Conservation (phyloP, 352 stramenopile genomes). For the Globisporangium perplexum region DNA sequence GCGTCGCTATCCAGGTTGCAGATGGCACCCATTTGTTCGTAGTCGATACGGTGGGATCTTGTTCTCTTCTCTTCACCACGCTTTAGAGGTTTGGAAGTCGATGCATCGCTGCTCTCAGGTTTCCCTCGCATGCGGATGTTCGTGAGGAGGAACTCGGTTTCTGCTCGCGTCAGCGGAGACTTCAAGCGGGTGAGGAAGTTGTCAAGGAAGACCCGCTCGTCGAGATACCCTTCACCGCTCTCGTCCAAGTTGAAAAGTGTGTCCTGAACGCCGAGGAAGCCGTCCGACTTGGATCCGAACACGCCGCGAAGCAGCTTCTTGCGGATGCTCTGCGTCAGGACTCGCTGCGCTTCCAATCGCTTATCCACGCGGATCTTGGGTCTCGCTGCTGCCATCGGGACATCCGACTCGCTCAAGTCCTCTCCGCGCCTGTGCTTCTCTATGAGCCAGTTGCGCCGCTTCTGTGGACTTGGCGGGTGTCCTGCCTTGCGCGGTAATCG, state of each 20-base stretch:
- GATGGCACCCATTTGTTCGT: conserved; percentile 41
- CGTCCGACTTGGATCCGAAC: conserved; percentile 20
- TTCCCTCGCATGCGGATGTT: conserved; percentile 24
- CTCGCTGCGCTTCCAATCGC: conserved; percentile 39
- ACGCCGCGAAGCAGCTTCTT: conserved; percentile 47
- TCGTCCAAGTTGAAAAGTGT: conserved; percentile 31
- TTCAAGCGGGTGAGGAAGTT: conserved; percentile 36
- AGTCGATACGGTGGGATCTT: conserved; percentile 28
- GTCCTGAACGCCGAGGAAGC: conserved; percentile 41
- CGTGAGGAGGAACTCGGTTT: conserved; percentile 39
- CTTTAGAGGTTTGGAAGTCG: background rate
- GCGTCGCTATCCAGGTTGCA: conserved; percentile 53
- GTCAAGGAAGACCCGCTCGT: conserved; percentile 30
- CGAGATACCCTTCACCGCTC: conserved; percentile 28
- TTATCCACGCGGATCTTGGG: conserved; percentile 36
- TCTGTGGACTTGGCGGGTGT: background rate
- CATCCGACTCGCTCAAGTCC: conserved; percentile 3
- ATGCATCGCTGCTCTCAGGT: background rate
- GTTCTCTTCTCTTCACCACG: conserved; percentile 7
- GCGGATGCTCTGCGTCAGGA: conserved; percentile 41
- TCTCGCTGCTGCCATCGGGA: conserved; percentile 1
- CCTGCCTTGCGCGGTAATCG: conserved; percentile 3
- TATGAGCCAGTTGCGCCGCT: background rate
- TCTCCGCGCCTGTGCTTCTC: background rate
- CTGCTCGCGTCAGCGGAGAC: conserved; percentile 31